A percentile compares a stretch with the other conserved stretches of the same genome.
Evolutionary conservation across 2,329 filamentous ascomycete genomes (phyloP).

Genomic region (Byssoonygena ceratinophila): DNA sequence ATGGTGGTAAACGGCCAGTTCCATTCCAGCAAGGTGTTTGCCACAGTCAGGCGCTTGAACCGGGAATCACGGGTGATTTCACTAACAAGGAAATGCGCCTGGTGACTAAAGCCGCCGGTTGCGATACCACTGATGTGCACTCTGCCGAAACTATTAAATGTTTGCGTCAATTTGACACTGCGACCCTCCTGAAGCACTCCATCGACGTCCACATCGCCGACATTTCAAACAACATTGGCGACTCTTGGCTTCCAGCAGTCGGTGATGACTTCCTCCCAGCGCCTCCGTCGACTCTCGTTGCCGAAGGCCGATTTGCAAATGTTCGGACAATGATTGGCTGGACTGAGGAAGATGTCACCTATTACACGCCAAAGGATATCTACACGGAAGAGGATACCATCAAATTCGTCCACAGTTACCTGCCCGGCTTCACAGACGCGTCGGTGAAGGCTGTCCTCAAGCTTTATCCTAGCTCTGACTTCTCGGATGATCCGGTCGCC

Average conservation of each 20-base stretch:
- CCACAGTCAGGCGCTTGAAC: constrained; percentile 43
- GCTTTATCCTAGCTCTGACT: constrained; percentile 20
- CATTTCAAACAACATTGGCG: constrained; percentile 20
- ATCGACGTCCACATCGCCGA: constrained; percentile 35
- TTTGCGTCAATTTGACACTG: constrained; percentile 36
- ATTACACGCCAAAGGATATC: constrained; percentile 2
- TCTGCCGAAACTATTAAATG: constrained; percentile 39
- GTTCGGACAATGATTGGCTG: constrained; percentile 11
- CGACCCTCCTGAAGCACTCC: constrained; percentile 37
- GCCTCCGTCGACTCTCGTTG: constrained; percentile 2
- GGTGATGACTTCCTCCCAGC: constrained; percentile 6
- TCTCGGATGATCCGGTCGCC: constrained; percentile 29
- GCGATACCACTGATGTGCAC: constrained; percentile 35
- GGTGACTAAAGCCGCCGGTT: constrained; percentile 36
- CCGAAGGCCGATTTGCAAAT: constrained; percentile 5
- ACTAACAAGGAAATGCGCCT: constrained; percentile 39
- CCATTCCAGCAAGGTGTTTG: constrained; percentile 41
- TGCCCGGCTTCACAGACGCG: not conserved
- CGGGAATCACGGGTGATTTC: constrained; percentile 42
- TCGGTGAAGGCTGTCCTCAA: not conserved
- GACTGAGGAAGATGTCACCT: constrained; percentile 10
- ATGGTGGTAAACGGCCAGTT: constrained; percentile 35
- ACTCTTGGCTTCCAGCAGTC: constrained; percentile 8
- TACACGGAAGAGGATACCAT: not conserved
- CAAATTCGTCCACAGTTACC: constrained; percentile 1